These are phyloP conservation scores for Achlya hypogyna DNA, from an alignment of 352 stramenopile species.

Conservation along the genomic window DNA sequence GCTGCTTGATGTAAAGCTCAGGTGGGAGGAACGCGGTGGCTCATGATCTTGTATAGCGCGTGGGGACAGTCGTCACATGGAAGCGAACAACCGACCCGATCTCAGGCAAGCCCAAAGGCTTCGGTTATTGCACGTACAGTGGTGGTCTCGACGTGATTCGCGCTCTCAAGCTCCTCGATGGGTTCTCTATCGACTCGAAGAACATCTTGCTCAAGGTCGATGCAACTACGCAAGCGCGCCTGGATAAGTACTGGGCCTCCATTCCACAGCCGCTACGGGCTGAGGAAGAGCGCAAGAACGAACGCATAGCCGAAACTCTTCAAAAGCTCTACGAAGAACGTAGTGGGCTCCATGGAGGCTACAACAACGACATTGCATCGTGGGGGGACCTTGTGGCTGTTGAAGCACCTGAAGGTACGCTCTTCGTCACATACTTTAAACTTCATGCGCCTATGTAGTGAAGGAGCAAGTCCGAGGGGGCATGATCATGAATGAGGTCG, in stretches of 20 bases:
- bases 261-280: conserved; percentile 24
- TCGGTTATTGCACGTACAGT: conserved; percentile 40
- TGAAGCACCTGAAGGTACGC: background rate
- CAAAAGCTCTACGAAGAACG: conserved; percentile 28
- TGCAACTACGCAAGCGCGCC: conserved; percentile 27
- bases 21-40: background rate
- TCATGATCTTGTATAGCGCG: background rate
- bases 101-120: conserved; percentile 33
- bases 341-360: conserved; percentile 27
- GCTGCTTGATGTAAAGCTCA: conserved; percentile 32
- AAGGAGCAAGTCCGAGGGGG: conserved; percentile 28
- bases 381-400: conserved; percentile 26
- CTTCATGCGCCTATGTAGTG: conserved; percentile 12
- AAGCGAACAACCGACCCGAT: conserved; percentile 38
- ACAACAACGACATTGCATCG: conserved; percentile 30
- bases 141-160: conserved; percentile 30
- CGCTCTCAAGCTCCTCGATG: conserved; percentile 36
- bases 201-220: conserved; percentile 40
- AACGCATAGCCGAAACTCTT: conserved; percentile 24
- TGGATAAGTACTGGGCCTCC: conserved; percentile 26
- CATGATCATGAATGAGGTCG: conserved; percentile 39
- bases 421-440: background rate
- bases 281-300: conserved; percentile 25
- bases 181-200: conserved; percentile 34
- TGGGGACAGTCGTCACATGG: conserved; percentile 33